Base-by-base conservation (phyloP, 176 grass and related monocot species). In the Ensete ventricosum region DNA sequence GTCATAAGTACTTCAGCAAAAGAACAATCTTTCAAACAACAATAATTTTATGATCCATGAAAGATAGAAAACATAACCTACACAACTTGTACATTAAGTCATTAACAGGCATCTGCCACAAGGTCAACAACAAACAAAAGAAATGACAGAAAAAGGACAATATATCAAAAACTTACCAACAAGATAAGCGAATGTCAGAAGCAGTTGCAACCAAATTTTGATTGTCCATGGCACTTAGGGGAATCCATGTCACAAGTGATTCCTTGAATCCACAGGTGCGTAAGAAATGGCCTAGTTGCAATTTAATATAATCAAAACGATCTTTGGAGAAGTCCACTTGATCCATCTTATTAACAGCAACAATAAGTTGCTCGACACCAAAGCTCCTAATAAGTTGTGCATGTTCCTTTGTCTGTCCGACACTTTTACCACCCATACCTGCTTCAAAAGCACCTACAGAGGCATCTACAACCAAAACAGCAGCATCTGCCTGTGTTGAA, bases 271-370 rank as follows among this genome's bases (percentile, higher is more conserved):
- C 90, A 85, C 94, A 97, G 24, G 88, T 88, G 14, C 84, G 82
- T 78, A 97, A 86, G 82, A 93, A 97, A 71, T 76, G 24, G 13
- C 84, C 82, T 50, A 97, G 83, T 75, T 91, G 85, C 1, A 72
- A 83, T 79, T 87, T 87, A 27, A 97, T 72, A 67, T 72, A 83
- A 79, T 82, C 62, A 83, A 97, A 93, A 29, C 86, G 82, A 1
- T 93, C 79, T n/a, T 84, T 81, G 1, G 84, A 92, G 79, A 82
- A 93, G 72, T 82, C 79, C 52, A 93, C 88, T 3, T 52, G 55
- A 83, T 97, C 93, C 88, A 97, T 88, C 77, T 97, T 97, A 79
- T 97, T 97, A 72, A 97, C 79, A 71, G 90, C 88, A 60, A 97
- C 65, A 64, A 97, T 89, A 81, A 97, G 84, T 58, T 88, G 81